Percentiles rank a stretch among this genome's conserved stretches.
Conservation (phyloP, 805 yeast species). For the Nakazawaea wickerhamii region DNA sequence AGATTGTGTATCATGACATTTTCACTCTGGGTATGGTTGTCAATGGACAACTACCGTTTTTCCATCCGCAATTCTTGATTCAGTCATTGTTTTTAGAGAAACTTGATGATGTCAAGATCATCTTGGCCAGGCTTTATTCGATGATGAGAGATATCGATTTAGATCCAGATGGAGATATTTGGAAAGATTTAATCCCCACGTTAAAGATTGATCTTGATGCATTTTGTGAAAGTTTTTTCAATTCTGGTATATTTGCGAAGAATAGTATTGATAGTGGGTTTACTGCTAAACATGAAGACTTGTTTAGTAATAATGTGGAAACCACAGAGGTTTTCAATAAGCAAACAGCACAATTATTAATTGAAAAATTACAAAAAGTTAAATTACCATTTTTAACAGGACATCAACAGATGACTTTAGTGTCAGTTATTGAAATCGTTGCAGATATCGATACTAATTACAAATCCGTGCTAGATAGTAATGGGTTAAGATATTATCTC, state of each 20-base stretch:
- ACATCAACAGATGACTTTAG: slow-evolving; percentile 84
- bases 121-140: slow-evolving; percentile 50
- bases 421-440: slow-evolving; percentile 62
- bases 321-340: slow-evolving; percentile 9
- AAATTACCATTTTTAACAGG: slow-evolving; percentile 79
- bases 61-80: slow-evolving; percentile 84
- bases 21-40: slow-evolving; percentile 69
- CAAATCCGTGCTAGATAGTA: slow-evolving; percentile 44
- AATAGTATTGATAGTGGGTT: slow-evolving; percentile 2
- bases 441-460: slow-evolving; percentile 44
- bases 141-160: slow-evolving; percentile 51
- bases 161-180: slow-evolving; percentile 19
- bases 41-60: slow-evolving; percentile 86
- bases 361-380: slow-evolving; percentile 54
- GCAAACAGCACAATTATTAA: slow-evolving; percentile 40
- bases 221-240: neutral
- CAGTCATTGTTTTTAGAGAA: slow-evolving; percentile 68
- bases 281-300: neutral
- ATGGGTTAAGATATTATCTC: slow-evolving; percentile 66
- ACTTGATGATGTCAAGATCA: slow-evolving; percentile 44
- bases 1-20: slow-evolving; percentile 49
- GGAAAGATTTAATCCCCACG: slow-evolving; percentile 18
- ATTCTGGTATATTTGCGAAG: neutral
- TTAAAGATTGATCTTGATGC: neutral
- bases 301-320: neutral